Conservation (phyloP, 2,329 filamentous ascomycete species). For the Colletotrichum agaves region DNA sequence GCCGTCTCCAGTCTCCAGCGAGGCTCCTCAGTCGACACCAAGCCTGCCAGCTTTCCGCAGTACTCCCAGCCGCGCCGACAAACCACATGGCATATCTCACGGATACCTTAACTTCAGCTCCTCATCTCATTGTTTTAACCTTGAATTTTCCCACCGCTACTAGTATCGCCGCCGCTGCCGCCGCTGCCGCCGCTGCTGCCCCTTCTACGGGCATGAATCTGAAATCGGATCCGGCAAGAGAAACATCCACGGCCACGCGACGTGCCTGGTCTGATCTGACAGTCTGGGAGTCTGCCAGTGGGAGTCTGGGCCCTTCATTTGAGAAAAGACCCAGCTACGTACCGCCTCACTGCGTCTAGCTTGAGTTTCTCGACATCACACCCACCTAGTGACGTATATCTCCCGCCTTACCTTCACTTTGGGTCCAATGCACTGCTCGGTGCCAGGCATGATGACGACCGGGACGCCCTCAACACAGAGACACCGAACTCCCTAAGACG, state of each 20-base stretch:
- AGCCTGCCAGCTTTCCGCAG: too few relatives aligned
- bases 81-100: neutral
- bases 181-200: neutral
- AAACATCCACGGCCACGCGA: neutral
- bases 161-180: too few relatives aligned
- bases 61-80: neutral
- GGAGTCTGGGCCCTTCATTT: neutral
- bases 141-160: slow-evolving; percentile 4
- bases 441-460: slow-evolving; percentile 9
- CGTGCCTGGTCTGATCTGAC: slow-evolving; percentile 15
- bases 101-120: neutral
- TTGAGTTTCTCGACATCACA: neutral
- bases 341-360: neutral
- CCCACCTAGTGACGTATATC: neutral
- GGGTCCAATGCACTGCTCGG: slow-evolving; percentile 19
- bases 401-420: slow-evolving; percentile 4
- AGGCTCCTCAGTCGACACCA: too few relatives aligned
- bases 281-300: too few relatives aligned
- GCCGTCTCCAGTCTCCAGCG: too few relatives aligned
- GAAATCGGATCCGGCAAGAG: slow-evolving; percentile 19
- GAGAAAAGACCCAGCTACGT: neutral
- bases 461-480: neutral
- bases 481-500: neutral
- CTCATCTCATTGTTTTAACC: slow-evolving; percentile 3
- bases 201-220: slow-evolving; percentile 5